phyloP scores from a whole-genome alignment of 176 grass and related monocot species.

The Ensete glaucum region DNA sequence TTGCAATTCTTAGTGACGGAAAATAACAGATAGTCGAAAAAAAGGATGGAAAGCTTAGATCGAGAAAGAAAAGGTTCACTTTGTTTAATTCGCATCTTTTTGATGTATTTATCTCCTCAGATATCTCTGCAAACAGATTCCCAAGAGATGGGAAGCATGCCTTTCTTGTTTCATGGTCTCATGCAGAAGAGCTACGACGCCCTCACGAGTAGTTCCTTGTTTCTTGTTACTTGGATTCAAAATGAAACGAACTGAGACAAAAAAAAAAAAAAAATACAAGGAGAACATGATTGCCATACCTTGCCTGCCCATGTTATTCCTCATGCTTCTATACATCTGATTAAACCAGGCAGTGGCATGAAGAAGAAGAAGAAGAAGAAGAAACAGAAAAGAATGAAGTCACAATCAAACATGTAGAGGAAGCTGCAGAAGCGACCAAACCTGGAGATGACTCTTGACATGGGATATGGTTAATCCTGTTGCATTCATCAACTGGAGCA shows the following conservation, averaged over 20 bases:
- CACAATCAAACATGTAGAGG: background rate
- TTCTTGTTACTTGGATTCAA: no score
- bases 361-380: background rate
- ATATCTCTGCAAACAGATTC: no score
- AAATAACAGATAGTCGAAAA: no score
- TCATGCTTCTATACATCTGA: constrained; percentile 98
- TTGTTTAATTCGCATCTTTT: no score
- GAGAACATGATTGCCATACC: constrained; percentile 25
- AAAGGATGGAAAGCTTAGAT: no score
- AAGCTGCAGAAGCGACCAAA: constrained; percentile 4
- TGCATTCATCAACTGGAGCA: constrained; percentile 85
- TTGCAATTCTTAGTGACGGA: no score
- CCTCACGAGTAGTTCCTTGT: no score
- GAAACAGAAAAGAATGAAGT: background rate
- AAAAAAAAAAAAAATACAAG: background rate
- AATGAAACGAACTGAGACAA: background rate
- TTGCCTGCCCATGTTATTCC: constrained; percentile 57
- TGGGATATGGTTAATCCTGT: constrained; percentile 80
- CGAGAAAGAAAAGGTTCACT: no score
- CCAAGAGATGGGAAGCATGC: no score
- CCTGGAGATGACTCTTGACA: constrained; percentile 96
- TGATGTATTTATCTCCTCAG: no score
- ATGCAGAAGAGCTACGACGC: no score
- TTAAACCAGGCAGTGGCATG: background rate
- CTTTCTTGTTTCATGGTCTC: no score